Evolutionary conservation across 2,329 filamentous ascomycete genomes (phyloP), one percentile per base, ranked within the genome.

Genomic region (Monosporascus sp.): DNA sequence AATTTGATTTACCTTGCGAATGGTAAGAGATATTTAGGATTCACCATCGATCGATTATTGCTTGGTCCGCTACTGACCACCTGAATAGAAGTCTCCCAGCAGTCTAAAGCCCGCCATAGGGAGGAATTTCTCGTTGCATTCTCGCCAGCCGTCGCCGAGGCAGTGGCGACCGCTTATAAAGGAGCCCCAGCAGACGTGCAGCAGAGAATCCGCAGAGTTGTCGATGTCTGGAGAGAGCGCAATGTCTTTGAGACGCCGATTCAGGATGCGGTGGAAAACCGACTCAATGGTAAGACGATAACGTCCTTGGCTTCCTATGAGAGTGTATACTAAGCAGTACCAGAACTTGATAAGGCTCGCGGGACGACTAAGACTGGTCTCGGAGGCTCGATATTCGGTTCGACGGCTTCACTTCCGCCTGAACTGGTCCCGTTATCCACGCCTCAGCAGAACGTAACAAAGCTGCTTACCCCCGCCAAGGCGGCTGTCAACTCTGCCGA

Each of bases 1-100:
- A 96, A 91, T 64, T 78, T 97, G 59, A 83, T 99, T 58, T 99
- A 99, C 70, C 86, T 99, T 53, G 92, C 92, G 58, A 99, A 99
- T 71, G 91, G 91, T 94, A 78, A 67, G 80, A 45, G 24, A 40
- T 35, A 19, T 37, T 11, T 11, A 8, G 14, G 45, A 52, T 17
- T 40, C 31, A 38, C 16, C 53, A 31, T 47, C 16, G 24, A 49
- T 37, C 54, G 55, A 43, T 53, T 59, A 58, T 60, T 62, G 38
- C 52, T 55, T 44, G 31, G 31, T 11, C 31, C 9, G 31, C 31
- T 14, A 56, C 53, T 60, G 52, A 62, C 51, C 35, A 24, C 19
- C 43, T 24, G 55, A 56, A 52, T 65, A 94, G 94, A 99, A 78
- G 92, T 99, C 54, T 89, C 91, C 22, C 94, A 99, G 69, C 94